Evolutionary conservation across 768 basidiomycete species (phyloP).

Genomic region (Naganishia onofrii): DNA sequence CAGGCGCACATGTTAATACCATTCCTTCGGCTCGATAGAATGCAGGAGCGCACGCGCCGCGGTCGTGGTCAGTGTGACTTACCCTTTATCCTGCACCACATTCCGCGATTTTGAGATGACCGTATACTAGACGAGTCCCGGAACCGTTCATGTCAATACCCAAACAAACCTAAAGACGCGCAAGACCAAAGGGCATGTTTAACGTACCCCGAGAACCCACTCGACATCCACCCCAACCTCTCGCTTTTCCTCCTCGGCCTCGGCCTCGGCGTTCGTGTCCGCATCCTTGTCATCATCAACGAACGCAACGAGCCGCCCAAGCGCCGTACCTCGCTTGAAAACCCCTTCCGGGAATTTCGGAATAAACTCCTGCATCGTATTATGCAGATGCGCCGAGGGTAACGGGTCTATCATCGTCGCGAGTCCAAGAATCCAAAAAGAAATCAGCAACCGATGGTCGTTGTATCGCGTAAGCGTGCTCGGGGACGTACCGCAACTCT

Average conservation of each 20-base stretch:
- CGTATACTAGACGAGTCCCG: constrained; percentile 38
- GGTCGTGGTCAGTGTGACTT: constrained; percentile 31
- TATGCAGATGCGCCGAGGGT: constrained; percentile 46
- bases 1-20: not conserved
- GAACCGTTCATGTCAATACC: too few relatives aligned
- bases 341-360: constrained; percentile 25
- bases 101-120: constrained; percentile 47
- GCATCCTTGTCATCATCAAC: constrained; percentile 24
- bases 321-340: not conserved
- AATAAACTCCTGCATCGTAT: constrained; percentile 46
- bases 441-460: not conserved
- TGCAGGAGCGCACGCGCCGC: too few relatives aligned
- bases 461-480: too few relatives aligned
- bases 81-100: constrained; percentile 50
- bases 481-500: constrained; percentile 47
- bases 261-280: too few relatives aligned
- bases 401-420: constrained; percentile 42
- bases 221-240: constrained; percentile 38
- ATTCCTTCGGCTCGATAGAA: too few relatives aligned
- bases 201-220: constrained; percentile 51
- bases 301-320: constrained; percentile 36
- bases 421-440: not conserved
- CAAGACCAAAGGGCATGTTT: too few relatives aligned
- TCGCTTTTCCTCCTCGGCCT: too few relatives aligned
- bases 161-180: too few relatives aligned